Evolutionary conservation across 2,329 filamentous ascomycete genomes (phyloP), one percentile per base, ranked within the genome.

Genomic region (Ophiostoma piceae): DNA sequence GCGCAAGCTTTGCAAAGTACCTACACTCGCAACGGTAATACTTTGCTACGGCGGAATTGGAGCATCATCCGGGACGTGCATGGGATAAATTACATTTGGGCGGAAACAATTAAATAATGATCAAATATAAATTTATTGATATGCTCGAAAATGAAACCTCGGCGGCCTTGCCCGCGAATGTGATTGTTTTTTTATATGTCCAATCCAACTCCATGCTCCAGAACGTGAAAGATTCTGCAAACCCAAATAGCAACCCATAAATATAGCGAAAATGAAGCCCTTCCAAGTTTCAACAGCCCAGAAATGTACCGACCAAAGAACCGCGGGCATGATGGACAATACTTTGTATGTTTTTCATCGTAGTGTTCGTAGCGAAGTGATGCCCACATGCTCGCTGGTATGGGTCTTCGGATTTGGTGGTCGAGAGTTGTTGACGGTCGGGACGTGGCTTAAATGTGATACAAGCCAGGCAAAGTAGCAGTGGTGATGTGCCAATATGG

Each of bases 1-100:
- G 87, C 65, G 85, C 85, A n/a, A 88, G 86, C 75, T 88, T 88
- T 75, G 85, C 85, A 51, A 88, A 88, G 77, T 88, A 84, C 73
- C 76, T 88, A 26, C 81, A 87, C 75, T 78, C 79, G 19, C 83
- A 85, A 72, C 64, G 66, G 35, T 69, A 62, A 14, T 16, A 62
- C 3, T 19, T 26, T 22, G 9, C 51, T 8, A 57, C 4, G n/a
- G 3, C n/a, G 51, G 5, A 7, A 47, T 47, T 19, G 14, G 16
- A 47, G 2, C 4, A 47, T 19, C 1, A 47, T 19, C 14, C 16
- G 43, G 7, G 43, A 47, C 16, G 5, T 47, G 14, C 5, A 47
- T 47, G 16, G 41, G 43, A 47, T 26, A 57, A n/a, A 57, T 12
- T n/a, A 9, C 22, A 9, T n/a, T 57, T 22, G 54, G 54, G 5